Base-by-base conservation (phyloP, 148 eudicot genomes). In the Rhododendron ferrugineum region DNA sequence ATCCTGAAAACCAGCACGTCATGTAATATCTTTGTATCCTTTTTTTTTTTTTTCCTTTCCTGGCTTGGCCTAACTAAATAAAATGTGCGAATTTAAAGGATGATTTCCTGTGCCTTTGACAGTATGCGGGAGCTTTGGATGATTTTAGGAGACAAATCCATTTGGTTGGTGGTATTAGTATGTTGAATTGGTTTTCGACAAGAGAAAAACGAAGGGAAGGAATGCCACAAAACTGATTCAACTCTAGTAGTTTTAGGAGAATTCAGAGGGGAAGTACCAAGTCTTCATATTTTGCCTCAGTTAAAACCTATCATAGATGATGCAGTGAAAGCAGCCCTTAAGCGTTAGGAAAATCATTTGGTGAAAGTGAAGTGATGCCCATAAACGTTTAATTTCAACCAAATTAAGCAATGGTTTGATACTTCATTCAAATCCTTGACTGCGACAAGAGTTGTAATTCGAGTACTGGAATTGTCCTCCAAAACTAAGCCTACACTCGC, bases 51-150 rank as follows among this genome's bases (percentile, higher is more conserved):
- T n/a, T n/a, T n/a, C n/a, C n/a, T n/a, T n/a, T n/a, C n/a, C 44
- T 1, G 8, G 80, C 80, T 77, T 42, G 50, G 80, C 50, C 80
- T 77, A 77, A 77, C 52, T 77, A 77, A 77, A 77, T 77, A 77
- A 77, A 76, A 42, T 42, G 47, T 10, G 5, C 23, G 26, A 20
- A 22, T 42, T 77, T 77, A 40, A 77, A 42, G 30, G 15, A 77
- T 22, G 50, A 44, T 42, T 77, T 76, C 26, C 40, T 20, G 46
- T 18, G 23, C 46, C 47, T 37, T 32, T 6, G 64, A 16, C 1
- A 1, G 4, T 56, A 18, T 56, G 18, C 18, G 64, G 64, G 26
- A 22, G n/a, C 32, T 11, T 10, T 70, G 36, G 6, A 14, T 26
- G 5, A 11, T 11, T 70, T 11, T 70, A 26, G 30, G 75, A 28